phyloP scores from a whole-genome alignment of 306 rosid species.

The Nissolia schottii region DNA sequence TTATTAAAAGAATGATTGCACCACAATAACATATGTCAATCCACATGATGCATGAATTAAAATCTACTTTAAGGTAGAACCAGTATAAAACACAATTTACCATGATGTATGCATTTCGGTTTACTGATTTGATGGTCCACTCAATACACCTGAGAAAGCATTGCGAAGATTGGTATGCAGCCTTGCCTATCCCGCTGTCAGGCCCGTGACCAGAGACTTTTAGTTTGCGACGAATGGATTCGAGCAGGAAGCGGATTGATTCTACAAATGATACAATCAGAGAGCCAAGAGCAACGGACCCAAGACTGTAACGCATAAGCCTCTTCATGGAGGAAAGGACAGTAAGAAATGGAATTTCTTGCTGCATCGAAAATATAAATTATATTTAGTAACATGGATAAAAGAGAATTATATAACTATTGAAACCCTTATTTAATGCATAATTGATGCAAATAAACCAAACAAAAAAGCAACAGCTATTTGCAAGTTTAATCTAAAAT shows the following conservation, averaged over 20 bases:
- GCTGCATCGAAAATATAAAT: slow-evolving; percentile 51
- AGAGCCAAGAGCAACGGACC: slow-evolving; percentile 94
- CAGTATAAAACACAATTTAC: slow-evolving; percentile 39
- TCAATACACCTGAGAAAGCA: slow-evolving; percentile 68
- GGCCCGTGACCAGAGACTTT: slow-evolving; percentile 55
- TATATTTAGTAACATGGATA: slow-evolving; percentile 6
- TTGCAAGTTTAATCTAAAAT: background rate
- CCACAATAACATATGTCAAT: background rate
- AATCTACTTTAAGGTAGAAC: background rate
- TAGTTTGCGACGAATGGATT: slow-evolving; percentile 81
- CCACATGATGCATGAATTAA: background rate
- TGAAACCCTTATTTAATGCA: background rate
- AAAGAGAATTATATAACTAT: background rate
- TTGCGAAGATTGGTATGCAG: slow-evolving; percentile 50
- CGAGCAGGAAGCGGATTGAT: slow-evolving; percentile 83
- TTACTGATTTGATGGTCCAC: slow-evolving; percentile 88
- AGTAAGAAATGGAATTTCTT: slow-evolving; percentile 84
- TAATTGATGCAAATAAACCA: background rate
- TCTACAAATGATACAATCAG: slow-evolving; percentile 82
- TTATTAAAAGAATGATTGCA: background rate
- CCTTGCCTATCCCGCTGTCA: slow-evolving; percentile 62
- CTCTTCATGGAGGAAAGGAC: slow-evolving; percentile 90
- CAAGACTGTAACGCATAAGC: slow-evolving; percentile 76
- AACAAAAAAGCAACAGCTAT: background rate
- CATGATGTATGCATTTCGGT: slow-evolving; percentile 96